These are phyloP conservation scores for Lecanicillium sp. DNA, from an alignment of 2,329 filamentous ascomycete genomes.

Conservation along the genomic window DNA sequence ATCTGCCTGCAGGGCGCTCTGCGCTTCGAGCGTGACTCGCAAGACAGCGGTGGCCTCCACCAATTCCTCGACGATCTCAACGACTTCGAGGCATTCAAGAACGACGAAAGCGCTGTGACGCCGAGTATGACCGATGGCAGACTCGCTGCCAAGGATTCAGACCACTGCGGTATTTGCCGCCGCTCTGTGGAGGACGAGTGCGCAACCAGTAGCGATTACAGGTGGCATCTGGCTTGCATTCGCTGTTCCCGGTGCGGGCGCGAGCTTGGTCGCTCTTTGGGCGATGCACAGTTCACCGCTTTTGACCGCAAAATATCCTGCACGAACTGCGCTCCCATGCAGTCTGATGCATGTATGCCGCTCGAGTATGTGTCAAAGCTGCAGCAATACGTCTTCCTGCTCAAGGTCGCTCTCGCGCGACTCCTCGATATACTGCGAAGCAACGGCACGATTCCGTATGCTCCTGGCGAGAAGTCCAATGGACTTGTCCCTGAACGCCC, in stretches of 20 bases:
- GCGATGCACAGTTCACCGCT: constrained; percentile 66
- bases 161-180: constrained; percentile 76
- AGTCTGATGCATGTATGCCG: constrained; percentile 41
- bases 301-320: constrained; percentile 67
- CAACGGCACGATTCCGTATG: constrained; percentile 72
- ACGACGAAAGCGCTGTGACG: constrained; percentile 62
- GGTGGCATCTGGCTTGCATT: constrained; percentile 82
- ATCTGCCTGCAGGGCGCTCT: constrained; percentile 93
- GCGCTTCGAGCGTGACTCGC: constrained; percentile 80
- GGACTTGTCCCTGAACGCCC: constrained; percentile 36
- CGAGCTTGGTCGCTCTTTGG: constrained; percentile 62
- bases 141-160: constrained; percentile 69
- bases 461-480: constrained; percentile 58
- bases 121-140: constrained; percentile 58
- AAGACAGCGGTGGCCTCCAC: constrained; percentile 67
- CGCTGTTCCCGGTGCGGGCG: constrained; percentile 60
- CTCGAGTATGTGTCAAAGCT: constrained; percentile 78
- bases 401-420: constrained; percentile 85
- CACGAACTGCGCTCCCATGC: constrained; percentile 54
- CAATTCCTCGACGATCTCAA: constrained; percentile 78
- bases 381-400: constrained; percentile 88
- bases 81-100: constrained; percentile 72
- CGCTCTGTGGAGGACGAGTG: constrained; percentile 95
- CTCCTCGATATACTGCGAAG: constrained; percentile 80
- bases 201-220: constrained; percentile 63